These are phyloP conservation scores for Hypoxylon subgilvum DNA, from an alignment of 495 filamentous ascomycete species.

Conservation along the genomic window DNA sequence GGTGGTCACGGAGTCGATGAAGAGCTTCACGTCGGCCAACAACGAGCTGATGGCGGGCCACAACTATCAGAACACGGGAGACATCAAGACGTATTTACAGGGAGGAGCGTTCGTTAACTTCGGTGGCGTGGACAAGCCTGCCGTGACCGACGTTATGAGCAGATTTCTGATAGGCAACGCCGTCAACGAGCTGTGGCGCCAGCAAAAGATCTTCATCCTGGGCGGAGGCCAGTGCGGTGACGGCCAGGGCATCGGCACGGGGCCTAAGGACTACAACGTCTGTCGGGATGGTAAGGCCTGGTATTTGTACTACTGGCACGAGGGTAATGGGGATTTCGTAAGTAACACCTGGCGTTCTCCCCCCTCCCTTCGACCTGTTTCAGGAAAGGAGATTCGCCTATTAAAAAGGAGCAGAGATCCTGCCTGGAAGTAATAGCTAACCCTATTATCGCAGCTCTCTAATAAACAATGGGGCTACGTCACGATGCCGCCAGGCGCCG, in stretches of 20 bases:
- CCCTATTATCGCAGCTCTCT: no score
- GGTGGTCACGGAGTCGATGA: constrained; percentile 6
- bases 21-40: constrained; percentile 13
- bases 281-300: constrained; percentile 7
- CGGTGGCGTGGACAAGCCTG: constrained; percentile 5
- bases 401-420: no score
- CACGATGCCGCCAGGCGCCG: constrained; percentile 10
- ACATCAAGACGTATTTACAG: constrained; percentile 6
- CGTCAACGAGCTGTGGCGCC: constrained; percentile 15
- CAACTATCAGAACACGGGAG: constrained; percentile 7
- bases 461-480: constrained; percentile 12
- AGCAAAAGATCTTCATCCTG: constrained; percentile 20
- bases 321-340: constrained; percentile 12
- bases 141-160: constrained; percentile 10
- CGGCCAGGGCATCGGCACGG: constrained; percentile 11
- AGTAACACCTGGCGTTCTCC: no score
- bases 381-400: no score
- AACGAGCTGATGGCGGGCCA: constrained; percentile 11
- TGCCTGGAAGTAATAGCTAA: no score
- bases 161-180: constrained; percentile 7
- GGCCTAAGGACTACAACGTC: constrained; percentile 11
- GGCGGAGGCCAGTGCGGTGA: constrained; percentile 13
- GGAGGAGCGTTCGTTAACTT: constrained; percentile 14
- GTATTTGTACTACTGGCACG: constrained; percentile 25
- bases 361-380: no score